These are phyloP conservation scores for Cronartium quercuum DNA, from an alignment of 1,284 basidiomycete genomes.

Conservation along the genomic window DNA sequence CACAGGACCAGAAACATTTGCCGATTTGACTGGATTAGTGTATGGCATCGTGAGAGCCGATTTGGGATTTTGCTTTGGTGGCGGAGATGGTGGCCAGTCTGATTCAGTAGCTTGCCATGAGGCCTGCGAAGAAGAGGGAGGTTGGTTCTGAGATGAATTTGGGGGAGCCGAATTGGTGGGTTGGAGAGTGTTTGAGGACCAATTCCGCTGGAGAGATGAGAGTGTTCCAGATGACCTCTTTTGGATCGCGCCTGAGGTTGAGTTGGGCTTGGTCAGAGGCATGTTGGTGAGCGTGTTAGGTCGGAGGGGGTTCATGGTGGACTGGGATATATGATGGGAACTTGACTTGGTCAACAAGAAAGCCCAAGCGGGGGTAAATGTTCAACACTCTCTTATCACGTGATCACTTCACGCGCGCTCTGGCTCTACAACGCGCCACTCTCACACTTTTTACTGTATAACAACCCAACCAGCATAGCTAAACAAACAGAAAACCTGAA, in stretches of 20 bases:
- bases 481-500: too few species aligned
- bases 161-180: not conserved
- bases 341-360: too few species aligned
- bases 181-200: not conserved
- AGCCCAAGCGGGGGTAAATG: too few species aligned
- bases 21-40: slow-evolving; percentile 1
- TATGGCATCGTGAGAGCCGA: not conserved
- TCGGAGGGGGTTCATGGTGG: not conserved
- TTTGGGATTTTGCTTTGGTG: not conserved
- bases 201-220: not conserved
- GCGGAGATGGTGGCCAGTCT: slow-evolving; percentile 25
- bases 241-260: not conserved
- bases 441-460: too few species aligned
- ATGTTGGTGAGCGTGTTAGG: not conserved
- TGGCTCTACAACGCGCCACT: too few species aligned
- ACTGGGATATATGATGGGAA: too few species aligned
- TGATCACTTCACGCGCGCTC: too few species aligned
- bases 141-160: not conserved
- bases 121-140: slow-evolving; percentile 22
- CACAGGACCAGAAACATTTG: not conserved
- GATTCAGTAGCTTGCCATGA: slow-evolving; percentile 24
- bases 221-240: not conserved
- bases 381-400: too few species aligned
- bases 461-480: too few species aligned
- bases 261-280: not conserved